A percentile compares a stretch with the other conserved stretches of the same genome.
Evolutionary conservation across 495 filamentous ascomycete species (phyloP).

Genomic region (Talaromyces trachyspermus): DNA sequence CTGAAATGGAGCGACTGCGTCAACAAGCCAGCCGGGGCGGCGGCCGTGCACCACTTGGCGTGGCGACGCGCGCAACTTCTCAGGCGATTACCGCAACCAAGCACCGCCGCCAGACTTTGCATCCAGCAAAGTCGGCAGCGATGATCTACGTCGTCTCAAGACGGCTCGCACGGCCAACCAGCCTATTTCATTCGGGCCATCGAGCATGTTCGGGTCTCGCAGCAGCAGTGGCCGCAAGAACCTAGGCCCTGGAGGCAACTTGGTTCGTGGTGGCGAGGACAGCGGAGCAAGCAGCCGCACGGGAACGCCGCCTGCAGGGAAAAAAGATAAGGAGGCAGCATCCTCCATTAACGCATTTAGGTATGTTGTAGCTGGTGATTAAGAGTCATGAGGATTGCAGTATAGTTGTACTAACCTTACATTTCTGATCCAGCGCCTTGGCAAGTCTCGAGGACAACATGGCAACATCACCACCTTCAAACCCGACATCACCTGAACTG

Average conservation of each 20-base stretch:
- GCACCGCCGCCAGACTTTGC: slow-evolving; percentile 61
- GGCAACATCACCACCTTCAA: slow-evolving; percentile 52
- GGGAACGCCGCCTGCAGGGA: slow-evolving; percentile 68
- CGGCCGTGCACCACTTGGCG: slow-evolving; percentile 64
- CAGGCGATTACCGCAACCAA: slow-evolving; percentile 53
- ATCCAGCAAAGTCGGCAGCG: slow-evolving; percentile 75
- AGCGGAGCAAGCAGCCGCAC: slow-evolving; percentile 78
- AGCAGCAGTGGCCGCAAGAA: slow-evolving; percentile 78
- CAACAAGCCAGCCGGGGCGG: slow-evolving; percentile 46
- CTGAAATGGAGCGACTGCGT: slow-evolving; percentile 46
- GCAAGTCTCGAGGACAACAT: slow-evolving; percentile 51
- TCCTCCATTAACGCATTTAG: slow-evolving; percentile 82
- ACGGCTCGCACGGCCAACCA: slow-evolving; percentile 56
- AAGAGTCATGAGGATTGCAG: no score
- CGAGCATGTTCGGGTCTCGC: slow-evolving; percentile 70
- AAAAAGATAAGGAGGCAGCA: slow-evolving; percentile 59
- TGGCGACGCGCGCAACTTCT: slow-evolving; percentile 79
- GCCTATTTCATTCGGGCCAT: slow-evolving; percentile 57
- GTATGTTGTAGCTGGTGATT: slow-evolving; percentile 34
- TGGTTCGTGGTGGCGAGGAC: slow-evolving; percentile 68
- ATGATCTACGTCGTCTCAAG: slow-evolving; percentile 77
- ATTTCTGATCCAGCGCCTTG: slow-evolving; percentile 41
- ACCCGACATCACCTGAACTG: slow-evolving; percentile 49
- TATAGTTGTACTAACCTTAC: slow-evolving; percentile 15
- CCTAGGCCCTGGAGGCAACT: slow-evolving; percentile 61